Evolutionary conservation across 1,284 basidiomycete species (phyloP).

Genomic region (Anthracocystis walkeri): DNA sequence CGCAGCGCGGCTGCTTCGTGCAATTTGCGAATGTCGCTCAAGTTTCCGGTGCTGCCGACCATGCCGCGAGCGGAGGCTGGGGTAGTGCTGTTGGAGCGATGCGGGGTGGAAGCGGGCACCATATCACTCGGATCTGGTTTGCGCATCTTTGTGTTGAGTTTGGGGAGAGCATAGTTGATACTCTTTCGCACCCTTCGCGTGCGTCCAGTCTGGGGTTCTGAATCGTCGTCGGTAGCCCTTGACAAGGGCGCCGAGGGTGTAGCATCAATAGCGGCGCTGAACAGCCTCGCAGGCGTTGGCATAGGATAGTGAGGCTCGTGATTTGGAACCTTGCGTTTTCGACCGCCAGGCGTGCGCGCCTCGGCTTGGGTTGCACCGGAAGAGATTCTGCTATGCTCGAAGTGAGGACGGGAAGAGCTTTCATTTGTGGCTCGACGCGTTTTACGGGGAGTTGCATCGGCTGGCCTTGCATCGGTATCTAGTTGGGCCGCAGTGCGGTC

Average conservation of each 20-base stretch:
- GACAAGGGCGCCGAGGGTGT: not conserved
- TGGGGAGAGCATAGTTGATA: constrained; percentile 68
- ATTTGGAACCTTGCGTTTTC: constrained; percentile 36
- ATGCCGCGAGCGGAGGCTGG: constrained; percentile 26
- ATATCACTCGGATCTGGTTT: constrained; percentile 63
- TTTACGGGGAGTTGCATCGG: constrained; percentile 24
- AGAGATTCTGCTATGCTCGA: not conserved
- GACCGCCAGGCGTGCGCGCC: constrained; percentile 30
- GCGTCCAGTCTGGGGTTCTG: constrained; percentile 32
- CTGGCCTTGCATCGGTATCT: not conserved
- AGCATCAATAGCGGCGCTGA: constrained; percentile 12
- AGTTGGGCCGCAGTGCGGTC: not conserved
- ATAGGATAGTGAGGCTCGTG: constrained; percentile 23
- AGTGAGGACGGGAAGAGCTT: not conserved
- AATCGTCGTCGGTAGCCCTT: constrained; percentile 1
- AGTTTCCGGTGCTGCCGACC: constrained; percentile 53
- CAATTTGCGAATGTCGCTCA: constrained; percentile 55
- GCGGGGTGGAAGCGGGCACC: constrained; percentile 43
- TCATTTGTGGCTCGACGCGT: not conserved
- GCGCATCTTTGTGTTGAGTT: constrained; percentile 70
- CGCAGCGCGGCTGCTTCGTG: constrained; percentile 47
- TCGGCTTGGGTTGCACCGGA: not conserved
- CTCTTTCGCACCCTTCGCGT: constrained; percentile 59
- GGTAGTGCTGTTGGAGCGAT: constrained; percentile 21
- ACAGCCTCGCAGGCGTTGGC: constrained; percentile 26